Evolutionary conservation across 345 rosid species (phyloP), one percentile per base, ranked within the genome.

Genomic region (Eucalyptus rudis): DNA sequence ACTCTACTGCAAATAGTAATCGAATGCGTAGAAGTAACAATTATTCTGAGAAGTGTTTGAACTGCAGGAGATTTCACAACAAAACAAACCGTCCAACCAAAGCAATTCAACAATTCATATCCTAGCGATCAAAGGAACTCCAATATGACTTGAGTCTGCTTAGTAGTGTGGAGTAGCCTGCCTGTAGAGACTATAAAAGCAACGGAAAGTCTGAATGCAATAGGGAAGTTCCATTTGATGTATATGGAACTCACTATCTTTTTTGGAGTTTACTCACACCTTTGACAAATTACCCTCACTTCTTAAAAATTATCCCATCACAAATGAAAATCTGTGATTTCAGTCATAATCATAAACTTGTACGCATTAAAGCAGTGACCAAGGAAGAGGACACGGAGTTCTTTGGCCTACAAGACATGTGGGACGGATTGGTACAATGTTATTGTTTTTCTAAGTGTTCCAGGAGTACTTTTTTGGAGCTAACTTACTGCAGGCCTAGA

Each of bases 301-400:
- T 36, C 83, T 76, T 40, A 40, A 76, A 36, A 0, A 76, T 76
- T 20, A 36, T 24, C 47, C 47, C 0, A 36, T 76, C 3, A 0
- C 83, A 20, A 40, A 76, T 76, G 29, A 40, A 40, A 76, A 2
- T 71, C 45, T 3, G 7, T 71, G 45, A 71, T 76, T 76, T 76
- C 83, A 76, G 29, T 40, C 83, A 40, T 76, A 76, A 76, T 20
- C 83, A 20, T 19, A 76, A 76, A 36, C 0, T 36, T 76, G 47
- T 20, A 36, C 15, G 0, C 8, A 0, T 10, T 0, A 20, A 0
- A 40, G 47, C 83, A 36, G 47, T 40, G 0, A 71, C 24, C 14
- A 10, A 76, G 76, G 19, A 64, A 29, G 83, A 33, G 14, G 10
- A 36, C 83, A 71, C 19, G 8, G 7, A 71, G 83, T 71, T 71